Percentiles rank a stretch among this genome's conserved stretches.
Evolutionary conservation across 306 rosid genomes (phyloP).

Genomic region (Canavalia ensiformis): DNA sequence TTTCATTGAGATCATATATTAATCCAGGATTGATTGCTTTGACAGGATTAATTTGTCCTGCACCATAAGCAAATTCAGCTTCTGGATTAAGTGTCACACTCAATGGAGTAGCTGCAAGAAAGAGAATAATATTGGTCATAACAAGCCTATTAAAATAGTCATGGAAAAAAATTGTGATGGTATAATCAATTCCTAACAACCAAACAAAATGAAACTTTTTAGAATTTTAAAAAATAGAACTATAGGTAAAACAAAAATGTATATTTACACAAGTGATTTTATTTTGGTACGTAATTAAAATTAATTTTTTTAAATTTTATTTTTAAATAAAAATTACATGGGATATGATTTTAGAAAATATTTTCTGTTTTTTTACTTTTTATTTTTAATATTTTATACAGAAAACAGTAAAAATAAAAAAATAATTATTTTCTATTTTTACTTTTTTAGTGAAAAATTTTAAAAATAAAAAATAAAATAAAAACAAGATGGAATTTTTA

Average conservation of each 20-base stretch:
- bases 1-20: neutral
- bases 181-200: too few species aligned
- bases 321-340: too few species aligned
- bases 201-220: neutral
- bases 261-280: neutral
- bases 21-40: conserved; percentile 3
- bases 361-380: too few species aligned
- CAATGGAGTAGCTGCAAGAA: conserved; percentile 13
- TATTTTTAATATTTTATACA: too few species aligned
- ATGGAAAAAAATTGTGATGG: neutral
- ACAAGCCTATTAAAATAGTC: neutral
- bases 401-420: too few species aligned
- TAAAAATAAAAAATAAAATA: too few species aligned
- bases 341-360: too few species aligned
- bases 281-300: too few species aligned
- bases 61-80: conserved; percentile 6
- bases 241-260: neutral
- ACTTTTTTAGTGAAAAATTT: too few species aligned
- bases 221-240: neutral
- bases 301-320: too few species aligned
- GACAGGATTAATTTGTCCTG: neutral
- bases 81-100: neutral
- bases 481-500: too few species aligned
- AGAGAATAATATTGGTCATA: neutral
- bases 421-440: too few species aligned